Evolutionary conservation across 805 yeast genomes (phyloP).

Genomic region (Suhomyces kilbournensis): DNA sequence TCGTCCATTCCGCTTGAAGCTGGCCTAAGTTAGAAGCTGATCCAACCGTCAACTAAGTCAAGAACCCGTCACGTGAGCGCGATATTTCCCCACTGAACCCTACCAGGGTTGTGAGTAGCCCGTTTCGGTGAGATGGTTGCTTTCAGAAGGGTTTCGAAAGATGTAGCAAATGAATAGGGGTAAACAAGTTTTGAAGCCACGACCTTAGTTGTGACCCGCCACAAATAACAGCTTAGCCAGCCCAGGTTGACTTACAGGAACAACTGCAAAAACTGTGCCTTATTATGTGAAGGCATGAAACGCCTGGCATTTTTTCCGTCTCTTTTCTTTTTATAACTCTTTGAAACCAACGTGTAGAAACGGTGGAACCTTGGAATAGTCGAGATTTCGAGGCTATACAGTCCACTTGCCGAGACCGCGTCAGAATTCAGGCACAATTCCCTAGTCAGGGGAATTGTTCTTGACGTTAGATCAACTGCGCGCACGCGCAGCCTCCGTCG

Average conservation of each 20-base stretch:
- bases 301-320: not conserved
- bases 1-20: not conserved
- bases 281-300: not conserved
- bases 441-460: not conserved
- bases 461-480: not conserved
- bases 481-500: not conserved
- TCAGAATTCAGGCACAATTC: not conserved
- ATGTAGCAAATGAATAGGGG: not conserved
- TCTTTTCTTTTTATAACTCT: not conserved
- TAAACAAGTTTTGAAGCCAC: not conserved
- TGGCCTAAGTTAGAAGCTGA: not conserved
- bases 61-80: not conserved
- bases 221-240: not conserved
- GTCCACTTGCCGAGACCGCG: not conserved
- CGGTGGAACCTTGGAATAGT: not conserved
- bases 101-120: not conserved
- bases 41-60: not conserved
- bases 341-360: not conserved
- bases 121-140: not conserved
- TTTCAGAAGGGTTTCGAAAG: not conserved
- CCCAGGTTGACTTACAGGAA: not conserved
- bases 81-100: not conserved
- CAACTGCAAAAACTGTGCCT: not conserved
- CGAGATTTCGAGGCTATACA: not conserved
- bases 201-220: not conserved